Evolutionary conservation across 1,139 yeast species (phyloP).

Genomic region (Yamadazyma epiphylla): DNA sequence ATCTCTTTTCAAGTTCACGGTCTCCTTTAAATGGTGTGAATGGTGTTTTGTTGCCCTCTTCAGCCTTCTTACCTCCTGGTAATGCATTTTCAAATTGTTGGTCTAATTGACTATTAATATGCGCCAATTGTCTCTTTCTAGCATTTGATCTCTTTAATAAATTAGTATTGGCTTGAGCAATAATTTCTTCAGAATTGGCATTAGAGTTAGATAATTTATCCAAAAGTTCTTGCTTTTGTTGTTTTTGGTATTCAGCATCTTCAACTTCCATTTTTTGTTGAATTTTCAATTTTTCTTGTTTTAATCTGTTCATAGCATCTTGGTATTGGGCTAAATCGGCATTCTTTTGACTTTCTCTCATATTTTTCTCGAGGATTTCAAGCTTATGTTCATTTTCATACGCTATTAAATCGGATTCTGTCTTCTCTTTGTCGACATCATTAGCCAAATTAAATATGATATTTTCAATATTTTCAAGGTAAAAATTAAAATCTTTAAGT

Average conservation of each 20-base stretch:
- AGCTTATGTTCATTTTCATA: conserved; percentile 78
- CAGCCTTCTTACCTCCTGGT: conserved; percentile 21
- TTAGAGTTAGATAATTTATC: conserved; percentile 58
- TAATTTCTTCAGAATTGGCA: conserved; percentile 51
- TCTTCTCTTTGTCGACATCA: conserved; percentile 64
- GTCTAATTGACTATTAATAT: conserved; percentile 50
- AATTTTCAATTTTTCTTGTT: conserved; percentile 55
- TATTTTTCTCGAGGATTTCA: conserved; percentile 59
- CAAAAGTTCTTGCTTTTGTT: conserved; percentile 65
- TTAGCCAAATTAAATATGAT: conserved; percentile 74
- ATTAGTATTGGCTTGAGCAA: conserved; percentile 36
- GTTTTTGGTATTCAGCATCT: conserved; percentile 52
- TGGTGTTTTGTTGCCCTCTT: conserved; percentile 44
- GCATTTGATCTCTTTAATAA: conserved; percentile 61
- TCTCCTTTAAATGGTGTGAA: conserved; percentile 96
- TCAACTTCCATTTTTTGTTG: conserved; percentile 73
- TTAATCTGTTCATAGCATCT: conserved; percentile 53
- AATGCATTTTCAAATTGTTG: conserved; percentile 31
- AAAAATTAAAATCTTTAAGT: conserved; percentile 62
- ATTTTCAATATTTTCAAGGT: conserved; percentile 80
- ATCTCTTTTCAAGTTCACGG: conserved; percentile 49
- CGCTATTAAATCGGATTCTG: conserved; percentile 62
- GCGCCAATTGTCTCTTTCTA: conserved; percentile 64
- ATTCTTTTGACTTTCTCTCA: conserved; percentile 67
- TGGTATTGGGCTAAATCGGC: conserved; percentile 60